Evolutionary conservation across 345 rosid genomes (phyloP), one percentile per base, ranked within the genome.

Genomic region (Ceriops zippeliana): DNA sequence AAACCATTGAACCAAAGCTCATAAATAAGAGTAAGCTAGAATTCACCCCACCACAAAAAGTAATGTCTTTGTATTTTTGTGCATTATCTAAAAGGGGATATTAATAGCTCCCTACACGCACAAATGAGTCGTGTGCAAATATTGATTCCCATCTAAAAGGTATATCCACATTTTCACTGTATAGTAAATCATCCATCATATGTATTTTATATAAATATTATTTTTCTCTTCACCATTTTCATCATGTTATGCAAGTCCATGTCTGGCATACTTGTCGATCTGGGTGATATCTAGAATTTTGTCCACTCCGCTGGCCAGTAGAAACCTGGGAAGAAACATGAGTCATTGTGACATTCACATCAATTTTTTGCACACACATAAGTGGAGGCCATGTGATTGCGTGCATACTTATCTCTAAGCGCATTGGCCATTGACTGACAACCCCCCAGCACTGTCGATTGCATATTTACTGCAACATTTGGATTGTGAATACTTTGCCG

Each of bases 401-500:
- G 67, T n/a, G 8, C 84, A 60, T 82, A 89, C 93, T 75, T 76
- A 63, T 89, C 87, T 78, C 82, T 72, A 1, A 91, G 83, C 62
- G 61, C 62, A 75, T 73, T 82, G 28, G 83, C 58, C 82, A 91
- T 89, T 27, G 76, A 62, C 62, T 70, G 84, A 63, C 96, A 91
- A 37, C 91, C 96, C 27, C 91, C 96, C 47, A 81, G 82, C 64
- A 79, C 71, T 11, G 73, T 77, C 21, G 98, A 88, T 70, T 91
- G 96, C 83, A 93, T 72, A 71, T 93, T 91, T 58, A 91, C 80
- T 8, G 97, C 97, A 20, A 93, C 79, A 60, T 89, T 86, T 0
- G 98, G 97, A 62, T 91, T 91, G 79, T 93, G 98, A 79, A 88
- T 91, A 67, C 98, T 93, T 87, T 93, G 97, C 63, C 98, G 79